Base-by-base conservation (phyloP, 2,329 filamentous ascomycete species). In the Exophiala viscosa region DNA sequence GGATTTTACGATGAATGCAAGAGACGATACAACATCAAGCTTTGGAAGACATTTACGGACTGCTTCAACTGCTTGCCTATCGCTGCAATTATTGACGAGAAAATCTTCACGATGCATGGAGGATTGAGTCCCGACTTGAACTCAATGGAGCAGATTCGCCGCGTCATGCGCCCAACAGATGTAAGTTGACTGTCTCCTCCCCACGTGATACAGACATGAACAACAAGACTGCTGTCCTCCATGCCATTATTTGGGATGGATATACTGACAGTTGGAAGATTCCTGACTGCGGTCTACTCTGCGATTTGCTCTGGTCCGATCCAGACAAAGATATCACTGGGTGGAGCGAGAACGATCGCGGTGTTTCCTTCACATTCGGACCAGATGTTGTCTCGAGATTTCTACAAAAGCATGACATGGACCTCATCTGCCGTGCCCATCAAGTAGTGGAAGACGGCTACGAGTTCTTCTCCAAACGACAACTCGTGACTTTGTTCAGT, bases 1-100 rank as follows among this genome's bases (percentile, higher is more conserved):
- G 93, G 93, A 55, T 99, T 99, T 79, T 99, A 99, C 79, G 93
- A 99, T 69, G 92, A 99, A 76, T 99, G 92, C 85, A 99, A 99
- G 81, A 87, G 93, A 69, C 83, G 92, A 65, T 97, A 95, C 79
- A 99, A 97, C 76, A 96, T 97, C 79, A 97, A 97, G 83, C 82
- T 97, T 57, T 97, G 92, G 92, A 99, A 99, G 83, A 97, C 92
- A 1, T 97, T 99, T 71, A 96, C 91, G 60, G 92, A 99, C 73
- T 96, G 91, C 81, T 99, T 99, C 84, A 99, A 99, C 81, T 96
- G 90, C 76, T 76, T 97, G 68, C 92, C 92, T 43, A 97, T 99
- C 72, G 93, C 92, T 53, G 92, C 93, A 63, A 99, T 99, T 75
- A 96, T 99, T 66, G 92, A 96, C 69, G 93, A 96, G 80, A 99